Evolutionary conservation across 179 eudicot genomes (phyloP).

Genomic region (Vitellaria paradoxa): DNA sequence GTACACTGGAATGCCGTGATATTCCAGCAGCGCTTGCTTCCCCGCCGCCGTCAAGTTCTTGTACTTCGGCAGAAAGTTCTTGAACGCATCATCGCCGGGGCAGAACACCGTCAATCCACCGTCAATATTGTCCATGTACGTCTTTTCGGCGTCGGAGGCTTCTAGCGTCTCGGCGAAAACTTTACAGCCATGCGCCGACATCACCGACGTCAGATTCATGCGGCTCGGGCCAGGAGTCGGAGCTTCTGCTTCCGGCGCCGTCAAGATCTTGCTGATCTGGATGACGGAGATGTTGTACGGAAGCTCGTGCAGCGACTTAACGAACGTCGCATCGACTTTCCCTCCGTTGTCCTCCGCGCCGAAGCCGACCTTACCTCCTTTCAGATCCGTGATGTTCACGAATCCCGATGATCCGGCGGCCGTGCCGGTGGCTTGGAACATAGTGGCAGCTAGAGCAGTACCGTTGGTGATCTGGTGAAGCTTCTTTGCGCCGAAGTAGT

Average conservation of each 20-base stretch:
- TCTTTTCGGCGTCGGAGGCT: constrained; percentile 43
- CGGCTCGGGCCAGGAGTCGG: constrained; percentile 64
- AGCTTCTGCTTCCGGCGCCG: constrained; percentile 66
- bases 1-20: constrained; percentile 74
- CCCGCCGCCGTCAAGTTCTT: constrained; percentile 60
- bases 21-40: constrained; percentile 58
- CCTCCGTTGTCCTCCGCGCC: constrained; percentile 48
- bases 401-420: constrained; percentile 78
- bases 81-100: constrained; percentile 76
- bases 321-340: constrained; percentile 36
- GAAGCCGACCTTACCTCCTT: constrained; percentile 86
- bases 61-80: constrained; percentile 56
- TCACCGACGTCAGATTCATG: constrained; percentile 52
- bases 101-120: constrained; percentile 87
- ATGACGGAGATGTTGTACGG: constrained; percentile 81
- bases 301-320: constrained; percentile 61
- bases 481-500: constrained; percentile 54
- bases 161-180: constrained; percentile 68
- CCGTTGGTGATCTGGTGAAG: constrained; percentile 56
- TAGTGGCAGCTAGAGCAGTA: constrained; percentile 43
- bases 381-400: constrained; percentile 78
- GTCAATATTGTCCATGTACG: constrained; percentile 44
- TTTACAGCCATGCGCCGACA: constrained; percentile 87
- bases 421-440: constrained; percentile 54
- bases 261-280: constrained; percentile 55